These are phyloP conservation scores for Sclerotinia glacialis DNA, from an alignment of 2,329 filamentous ascomycete species.

Conservation along the genomic window DNA sequence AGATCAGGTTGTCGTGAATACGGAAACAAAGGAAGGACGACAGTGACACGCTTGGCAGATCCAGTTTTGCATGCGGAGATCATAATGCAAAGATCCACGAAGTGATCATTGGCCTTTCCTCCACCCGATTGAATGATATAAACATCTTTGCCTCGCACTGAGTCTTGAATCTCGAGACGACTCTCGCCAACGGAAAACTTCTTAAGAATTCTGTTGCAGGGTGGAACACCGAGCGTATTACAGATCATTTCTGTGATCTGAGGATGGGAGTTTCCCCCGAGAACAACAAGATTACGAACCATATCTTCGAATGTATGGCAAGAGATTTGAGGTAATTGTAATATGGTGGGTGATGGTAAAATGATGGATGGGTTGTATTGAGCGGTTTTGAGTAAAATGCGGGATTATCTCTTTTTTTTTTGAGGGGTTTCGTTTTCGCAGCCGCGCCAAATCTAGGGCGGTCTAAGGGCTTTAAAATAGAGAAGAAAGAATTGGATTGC, in stretches of 20 bases:
- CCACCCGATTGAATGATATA: conserved; percentile 96
- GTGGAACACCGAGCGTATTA: conserved; percentile 82
- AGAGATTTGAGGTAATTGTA: not conserved
- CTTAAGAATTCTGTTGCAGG: conserved; percentile 75
- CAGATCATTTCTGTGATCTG: conserved; percentile 82
- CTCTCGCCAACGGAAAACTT: conserved; percentile 97
- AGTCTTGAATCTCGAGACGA: conserved; percentile 92
- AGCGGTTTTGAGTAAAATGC: conserved; percentile 25
- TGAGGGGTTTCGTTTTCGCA: not conserved
- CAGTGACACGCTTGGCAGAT: conserved; percentile 88
- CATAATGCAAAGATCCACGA: conserved; percentile 96
- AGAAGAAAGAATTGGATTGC: conserved; percentile 7
- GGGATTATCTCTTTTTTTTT: conserved; percentile 24
- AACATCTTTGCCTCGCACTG: conserved; percentile 95
- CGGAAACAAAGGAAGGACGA: conserved; percentile 90
- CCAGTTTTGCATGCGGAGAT: conserved; percentile 97
- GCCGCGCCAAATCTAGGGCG: conserved; percentile 10
- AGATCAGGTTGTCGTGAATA: conserved; percentile 96
- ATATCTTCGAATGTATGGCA: conserved; percentile 47
- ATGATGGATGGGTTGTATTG: not conserved
- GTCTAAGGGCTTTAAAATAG: conserved; percentile 10
- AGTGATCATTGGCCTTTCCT: conserved; percentile 90
- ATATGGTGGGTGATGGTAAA: not conserved
- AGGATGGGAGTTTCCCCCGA: conserved; percentile 91
- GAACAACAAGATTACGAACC: conserved; percentile 92